Percentiles rank a stretch among this genome's conserved stretches.
Evolutionary conservation across 2,329 filamentous ascomycete species (phyloP).

Genomic region (Thielaviopsis euricoi): DNA sequence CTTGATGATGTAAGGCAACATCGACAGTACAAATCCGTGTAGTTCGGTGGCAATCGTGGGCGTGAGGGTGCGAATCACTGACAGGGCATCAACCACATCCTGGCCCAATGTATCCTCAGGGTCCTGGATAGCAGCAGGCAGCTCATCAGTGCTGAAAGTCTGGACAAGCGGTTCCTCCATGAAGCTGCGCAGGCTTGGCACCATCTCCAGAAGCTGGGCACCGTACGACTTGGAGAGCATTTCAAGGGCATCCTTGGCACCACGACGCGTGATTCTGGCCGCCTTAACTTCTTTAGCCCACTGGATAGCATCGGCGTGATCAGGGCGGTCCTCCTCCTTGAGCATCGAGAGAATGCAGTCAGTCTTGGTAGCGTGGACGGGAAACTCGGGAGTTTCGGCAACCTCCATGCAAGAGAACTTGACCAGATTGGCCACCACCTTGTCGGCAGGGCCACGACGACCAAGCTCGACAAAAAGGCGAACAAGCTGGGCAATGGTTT

Average conservation of each 20-base stretch:
- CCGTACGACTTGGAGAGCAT: constrained; percentile 72
- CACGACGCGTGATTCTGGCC: constrained; percentile 76
- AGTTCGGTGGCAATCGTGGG: constrained; percentile 69
- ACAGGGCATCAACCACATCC: constrained; percentile 85
- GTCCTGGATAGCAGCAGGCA: constrained; percentile 59
- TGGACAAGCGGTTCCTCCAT: constrained; percentile 68
- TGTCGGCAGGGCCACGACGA: constrained; percentile 75
- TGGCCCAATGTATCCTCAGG: constrained; percentile 66
- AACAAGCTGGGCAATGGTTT: constrained; percentile 71
- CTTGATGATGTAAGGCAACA: constrained; percentile 74
- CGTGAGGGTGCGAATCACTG: constrained; percentile 78
- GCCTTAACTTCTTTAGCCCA: constrained; percentile 81
- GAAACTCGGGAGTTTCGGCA: constrained; percentile 91
- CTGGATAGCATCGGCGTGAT: constrained; percentile 78
- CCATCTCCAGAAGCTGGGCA: constrained; percentile 56
- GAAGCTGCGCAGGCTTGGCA: constrained; percentile 64
- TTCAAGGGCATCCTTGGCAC: constrained; percentile 86
- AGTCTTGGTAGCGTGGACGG: constrained; percentile 61
- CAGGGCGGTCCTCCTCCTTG: constrained; percentile 90
- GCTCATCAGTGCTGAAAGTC: constrained; percentile 48
- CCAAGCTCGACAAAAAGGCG: constrained; percentile 67
- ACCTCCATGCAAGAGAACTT: constrained; percentile 98
- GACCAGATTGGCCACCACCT: constrained; percentile 86
- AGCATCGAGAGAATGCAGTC: constrained; percentile 79
- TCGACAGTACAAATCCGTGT: constrained; percentile 62